These are phyloP conservation scores for Anethum foeniculum DNA, from an alignment of 140 eudicot species.

Conservation along the genomic window DNA sequence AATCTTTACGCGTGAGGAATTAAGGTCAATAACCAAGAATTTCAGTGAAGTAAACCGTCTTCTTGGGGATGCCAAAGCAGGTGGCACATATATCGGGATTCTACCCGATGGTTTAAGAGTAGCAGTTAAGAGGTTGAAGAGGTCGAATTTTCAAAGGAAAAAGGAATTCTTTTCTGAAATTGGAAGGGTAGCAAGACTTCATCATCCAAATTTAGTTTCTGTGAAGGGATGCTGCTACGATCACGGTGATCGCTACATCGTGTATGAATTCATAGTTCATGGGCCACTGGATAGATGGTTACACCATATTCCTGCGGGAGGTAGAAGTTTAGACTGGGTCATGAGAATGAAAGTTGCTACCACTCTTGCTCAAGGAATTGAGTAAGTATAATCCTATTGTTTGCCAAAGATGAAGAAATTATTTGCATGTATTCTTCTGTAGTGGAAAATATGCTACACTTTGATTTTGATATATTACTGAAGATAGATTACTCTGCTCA, in stretches of 20 bases:
- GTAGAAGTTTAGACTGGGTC: slow-evolving; percentile 78
- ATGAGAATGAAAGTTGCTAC: slow-evolving; percentile 88
- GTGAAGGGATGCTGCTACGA: slow-evolving; percentile 92
- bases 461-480: background rate
- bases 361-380: slow-evolving; percentile 94
- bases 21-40: slow-evolving; percentile 73
- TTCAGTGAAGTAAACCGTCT: slow-evolving; percentile 95
- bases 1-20: slow-evolving; percentile 71
- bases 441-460: background rate
- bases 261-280: slow-evolving; percentile 73
- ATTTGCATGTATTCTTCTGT: slow-evolving; percentile 1
- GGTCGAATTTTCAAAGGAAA: slow-evolving; percentile 90
- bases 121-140: slow-evolving; percentile 81
- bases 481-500: background rate
- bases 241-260: slow-evolving; percentile 87
- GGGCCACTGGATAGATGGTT: slow-evolving; percentile 92
- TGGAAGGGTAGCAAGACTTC: slow-evolving; percentile 84
- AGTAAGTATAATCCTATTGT: slow-evolving; percentile 44
- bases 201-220: slow-evolving; percentile 77
- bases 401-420: background rate
- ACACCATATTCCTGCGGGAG: slow-evolving; percentile 84
- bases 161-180: slow-evolving; percentile 87
- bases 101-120: slow-evolving; percentile 72
- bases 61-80: slow-evolving; percentile 88
- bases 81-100: slow-evolving; percentile 83